These are phyloP conservation scores for Cladosporium cucumerinum DNA, from an alignment of 2,329 filamentous ascomycete species.

Conservation along the genomic window DNA sequence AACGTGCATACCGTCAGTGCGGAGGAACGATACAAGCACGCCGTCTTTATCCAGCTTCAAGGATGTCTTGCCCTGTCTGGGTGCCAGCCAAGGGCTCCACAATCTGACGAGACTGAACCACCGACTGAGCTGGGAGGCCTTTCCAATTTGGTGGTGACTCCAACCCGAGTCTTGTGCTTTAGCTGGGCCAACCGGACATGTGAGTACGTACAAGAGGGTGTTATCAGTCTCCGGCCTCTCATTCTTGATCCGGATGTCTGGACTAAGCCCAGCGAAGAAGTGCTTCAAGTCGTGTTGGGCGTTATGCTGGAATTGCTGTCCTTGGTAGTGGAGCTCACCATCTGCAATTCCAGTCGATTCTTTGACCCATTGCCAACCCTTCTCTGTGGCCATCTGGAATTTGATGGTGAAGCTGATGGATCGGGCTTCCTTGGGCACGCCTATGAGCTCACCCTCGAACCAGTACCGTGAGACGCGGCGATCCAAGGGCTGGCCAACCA, in stretches of 20 bases:
- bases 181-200: conserved; percentile 54
- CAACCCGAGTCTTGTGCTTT: conserved; percentile 57
- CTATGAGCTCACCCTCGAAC: conserved; percentile 52
- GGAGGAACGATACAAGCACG: conserved; percentile 74
- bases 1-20: conserved; percentile 66
- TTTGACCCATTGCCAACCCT: conserved; percentile 68
- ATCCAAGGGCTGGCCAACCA: conserved; percentile 23
- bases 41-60: conserved; percentile 75
- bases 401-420: conserved; percentile 67
- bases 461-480: conserved; percentile 42
- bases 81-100: conserved; percentile 81
- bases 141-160: conserved; percentile 58
- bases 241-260: conserved; percentile 53
- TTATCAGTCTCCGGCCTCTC: conserved; percentile 64
- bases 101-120: conserved; percentile 81
- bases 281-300: conserved; percentile 46
- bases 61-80: conserved; percentile 69
- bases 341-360: conserved; percentile 63
- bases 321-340: conserved; percentile 58
- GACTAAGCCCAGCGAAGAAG: conserved; percentile 58
- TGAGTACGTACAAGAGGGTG: conserved; percentile 69
- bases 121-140: conserved; percentile 61
- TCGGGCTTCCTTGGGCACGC: conserved; percentile 42
- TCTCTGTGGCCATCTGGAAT: conserved; percentile 53
- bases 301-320: conserved; percentile 24